Evolutionary conservation across 169 alveolate species (phyloP).

Genomic region (Ichthyophthirius multifiliis): DNA sequence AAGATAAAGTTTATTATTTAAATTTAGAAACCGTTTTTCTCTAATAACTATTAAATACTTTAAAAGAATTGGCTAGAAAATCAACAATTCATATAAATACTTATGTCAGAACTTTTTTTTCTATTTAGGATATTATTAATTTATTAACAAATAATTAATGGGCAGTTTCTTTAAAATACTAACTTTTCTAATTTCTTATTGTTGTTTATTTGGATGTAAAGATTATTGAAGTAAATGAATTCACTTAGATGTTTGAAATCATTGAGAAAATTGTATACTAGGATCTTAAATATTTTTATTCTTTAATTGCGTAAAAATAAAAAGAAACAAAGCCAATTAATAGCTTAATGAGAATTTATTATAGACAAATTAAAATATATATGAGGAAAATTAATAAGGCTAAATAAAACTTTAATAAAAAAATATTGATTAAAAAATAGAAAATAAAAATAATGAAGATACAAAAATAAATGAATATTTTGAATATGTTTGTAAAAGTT

Average conservation of each 20-base stretch:
- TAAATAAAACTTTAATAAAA: too few relatives aligned
- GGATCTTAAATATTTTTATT: not conserved
- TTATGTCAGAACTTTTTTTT: not conserved
- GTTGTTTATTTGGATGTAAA: not conserved
- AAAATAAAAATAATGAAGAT: not conserved
- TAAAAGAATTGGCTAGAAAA: not conserved
- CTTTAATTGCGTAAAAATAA: too few relatives aligned
- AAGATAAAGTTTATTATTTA: not conserved
- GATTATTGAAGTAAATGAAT: not conserved
- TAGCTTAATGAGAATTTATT: too few relatives aligned
- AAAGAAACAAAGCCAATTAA: not conserved
- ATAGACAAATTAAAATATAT: too few relatives aligned
- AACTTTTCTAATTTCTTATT: not conserved
- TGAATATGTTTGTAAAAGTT: not conserved
- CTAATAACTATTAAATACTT: not conserved
- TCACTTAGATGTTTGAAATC: not conserved
- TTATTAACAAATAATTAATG: not conserved
- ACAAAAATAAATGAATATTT: not conserved
- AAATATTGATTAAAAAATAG: not conserved
- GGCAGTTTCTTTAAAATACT: not conserved
- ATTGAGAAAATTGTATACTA: not conserved
- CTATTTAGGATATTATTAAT: not conserved
- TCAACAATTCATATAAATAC: not conserved
- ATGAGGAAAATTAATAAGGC: too few relatives aligned
- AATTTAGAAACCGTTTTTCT: not conserved